Evolutionary conservation across 1,284 basidiomycete genomes (phyloP), one percentile per base, ranked within the genome.

Genomic region (Moesziomyces aphidis): DNA sequence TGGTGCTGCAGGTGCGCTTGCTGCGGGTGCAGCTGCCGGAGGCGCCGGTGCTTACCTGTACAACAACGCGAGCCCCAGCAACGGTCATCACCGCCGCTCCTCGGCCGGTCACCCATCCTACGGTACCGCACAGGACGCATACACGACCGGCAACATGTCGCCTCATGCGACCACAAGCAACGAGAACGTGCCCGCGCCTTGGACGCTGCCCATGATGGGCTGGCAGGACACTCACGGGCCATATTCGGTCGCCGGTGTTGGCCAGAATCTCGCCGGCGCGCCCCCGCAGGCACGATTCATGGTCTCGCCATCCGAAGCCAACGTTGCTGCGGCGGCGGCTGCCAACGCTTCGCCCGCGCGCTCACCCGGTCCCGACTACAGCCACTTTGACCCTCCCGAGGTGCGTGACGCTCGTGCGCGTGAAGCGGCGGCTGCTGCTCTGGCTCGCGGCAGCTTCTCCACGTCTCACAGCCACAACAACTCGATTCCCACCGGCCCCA

Each of bases 311-410:
- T 63, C 66, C 23, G 76, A 72, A 39, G 64, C 60, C 36, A 62
- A 65, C 39, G 47, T 43, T 17, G 64, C 64, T 10, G 60, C 58
- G 2, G 52, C 59, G 13, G 57, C 46, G 23, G 60, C 50, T 22
- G 57, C 49, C 60, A 9, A 44, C 43, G 21, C 31, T 31, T 31
- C 31, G 31, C 57, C 55, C 8, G 39, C 71, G 7, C 57, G 72
- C 34, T 61, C 56, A 7, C 56, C 74, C 7, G 75, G 63, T 44
- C 77, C 72, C 2, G 73, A 77, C 36, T 81, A 81, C 64, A 70
- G 57, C 55, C 79, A 81, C 55, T 73, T 81, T 50, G 79, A 81
- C 59, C 76, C 79, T 17, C 78, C 78, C 26, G 79, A 81, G 51
- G 74, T 81, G 22, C 71, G 77, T 11, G 78, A 76, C 28, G 63